Conservation (phyloP, 2,329 filamentous ascomycete species). For the Fusarium pilosicola region DNA sequence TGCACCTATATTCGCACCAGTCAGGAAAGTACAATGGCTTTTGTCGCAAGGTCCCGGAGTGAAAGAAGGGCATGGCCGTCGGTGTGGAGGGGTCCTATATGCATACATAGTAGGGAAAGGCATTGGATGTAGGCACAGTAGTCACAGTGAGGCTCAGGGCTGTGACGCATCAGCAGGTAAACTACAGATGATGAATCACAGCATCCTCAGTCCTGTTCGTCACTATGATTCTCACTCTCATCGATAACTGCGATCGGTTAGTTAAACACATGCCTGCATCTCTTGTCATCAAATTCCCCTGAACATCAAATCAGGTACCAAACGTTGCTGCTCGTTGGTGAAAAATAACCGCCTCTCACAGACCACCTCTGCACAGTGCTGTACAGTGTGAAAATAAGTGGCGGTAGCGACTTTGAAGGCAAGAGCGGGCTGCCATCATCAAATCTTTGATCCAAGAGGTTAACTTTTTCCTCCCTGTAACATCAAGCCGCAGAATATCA, state of each 20-base stretch:
- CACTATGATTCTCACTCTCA: neutral
- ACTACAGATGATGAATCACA: conserved; percentile 19
- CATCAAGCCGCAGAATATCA: conserved; percentile 1
- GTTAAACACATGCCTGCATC: neutral
- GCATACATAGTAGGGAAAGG: neutral
- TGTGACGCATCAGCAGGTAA: conserved; percentile 4
- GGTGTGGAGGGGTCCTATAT: conserved; percentile 21
- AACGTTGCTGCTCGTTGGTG: neutral
- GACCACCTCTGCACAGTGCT: conserved; percentile 14
- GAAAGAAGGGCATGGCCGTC: conserved; percentile 3
- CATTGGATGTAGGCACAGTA: neutral
- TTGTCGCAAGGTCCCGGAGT: neutral
- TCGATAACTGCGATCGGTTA: neutral
- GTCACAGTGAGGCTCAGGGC: conserved; percentile 8
- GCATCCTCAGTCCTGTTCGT: neutral
- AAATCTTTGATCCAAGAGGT: conserved; percentile 18
- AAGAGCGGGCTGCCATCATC: conserved; percentile 15
- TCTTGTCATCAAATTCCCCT: neutral
- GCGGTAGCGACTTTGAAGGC: conserved; percentile 24
- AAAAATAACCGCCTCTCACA: neutral
- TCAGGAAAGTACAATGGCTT: neutral
- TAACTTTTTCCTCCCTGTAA: conserved; percentile 6
- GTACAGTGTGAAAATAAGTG: conserved; percentile 22
- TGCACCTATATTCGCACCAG: neutral
- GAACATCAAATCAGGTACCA: neutral